A percentile compares a stretch with the other conserved stretches of the same genome.
phyloP scores from a whole-genome alignment of 2,329 filamentous ascomycete species.

The Shiraia sp. region DNA sequence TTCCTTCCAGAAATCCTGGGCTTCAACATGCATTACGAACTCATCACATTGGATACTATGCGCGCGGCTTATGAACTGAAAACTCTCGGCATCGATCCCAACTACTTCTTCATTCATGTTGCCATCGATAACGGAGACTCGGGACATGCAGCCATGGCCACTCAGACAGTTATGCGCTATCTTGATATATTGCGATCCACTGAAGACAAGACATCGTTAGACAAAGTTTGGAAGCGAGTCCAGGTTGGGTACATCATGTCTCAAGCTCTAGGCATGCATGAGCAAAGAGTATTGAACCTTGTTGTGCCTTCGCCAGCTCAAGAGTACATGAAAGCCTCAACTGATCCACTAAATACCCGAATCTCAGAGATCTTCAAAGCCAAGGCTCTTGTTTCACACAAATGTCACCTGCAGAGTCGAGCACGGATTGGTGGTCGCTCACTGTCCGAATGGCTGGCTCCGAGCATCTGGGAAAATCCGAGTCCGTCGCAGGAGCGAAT shows the following conservation, averaged over 20 bases:
- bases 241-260: constrained; percentile 47
- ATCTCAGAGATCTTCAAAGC: constrained; percentile 48
- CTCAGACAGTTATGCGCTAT: constrained; percentile 43
- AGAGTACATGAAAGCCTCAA: no score
- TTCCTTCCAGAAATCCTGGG: constrained; percentile 57
- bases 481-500: constrained; percentile 40
- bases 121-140: constrained; percentile 56
- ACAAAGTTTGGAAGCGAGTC: constrained; percentile 47
- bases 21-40: constrained; percentile 57
- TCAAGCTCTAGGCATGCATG: no score
- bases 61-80: constrained; percentile 49
- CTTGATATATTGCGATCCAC: constrained; percentile 34
- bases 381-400: constrained; percentile 46
- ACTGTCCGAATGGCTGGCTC: constrained; percentile 50
- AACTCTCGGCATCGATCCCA: constrained; percentile 49
- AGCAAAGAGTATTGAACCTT: no score
- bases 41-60: constrained; percentile 46
- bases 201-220: constrained; percentile 34
- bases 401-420: constrained; percentile 48
- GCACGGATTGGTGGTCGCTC: constrained; percentile 45
- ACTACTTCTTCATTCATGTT: constrained; percentile 57
- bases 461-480: constrained; percentile 29
- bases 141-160: constrained; percentile 55
- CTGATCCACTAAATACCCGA: no score
- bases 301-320: no score